Evolutionary conservation across 768 basidiomycete species (phyloP).

Genomic region (Mycena haematopus): DNA sequence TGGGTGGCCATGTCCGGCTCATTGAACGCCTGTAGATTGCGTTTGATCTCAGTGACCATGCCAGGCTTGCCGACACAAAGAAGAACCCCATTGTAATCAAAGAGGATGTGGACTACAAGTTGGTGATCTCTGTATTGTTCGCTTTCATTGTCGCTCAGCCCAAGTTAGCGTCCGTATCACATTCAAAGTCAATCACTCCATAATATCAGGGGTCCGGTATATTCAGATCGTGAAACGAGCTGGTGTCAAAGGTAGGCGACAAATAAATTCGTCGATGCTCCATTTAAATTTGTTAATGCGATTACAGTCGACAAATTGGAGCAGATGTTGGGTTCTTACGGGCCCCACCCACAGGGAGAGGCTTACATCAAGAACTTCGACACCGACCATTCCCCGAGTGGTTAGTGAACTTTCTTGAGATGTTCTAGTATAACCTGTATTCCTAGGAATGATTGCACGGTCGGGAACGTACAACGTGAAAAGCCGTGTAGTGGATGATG

Average conservation of each 20-base stretch:
- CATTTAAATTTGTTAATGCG: conserved; percentile 16
- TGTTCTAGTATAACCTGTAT: conserved; percentile 37
- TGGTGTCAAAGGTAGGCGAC: conserved; percentile 68
- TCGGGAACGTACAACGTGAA: conserved; percentile 77
- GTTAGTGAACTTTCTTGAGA: not conserved
- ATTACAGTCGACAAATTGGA: conserved; percentile 86
- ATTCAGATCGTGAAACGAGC: conserved; percentile 87
- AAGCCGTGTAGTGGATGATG: conserved; percentile 89
- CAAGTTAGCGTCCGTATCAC: conserved; percentile 71
- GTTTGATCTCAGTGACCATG: conserved; percentile 67
- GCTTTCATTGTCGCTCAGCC: not conserved
- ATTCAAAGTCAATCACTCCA: conserved; percentile 89
- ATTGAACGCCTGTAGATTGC: conserved; percentile 42
- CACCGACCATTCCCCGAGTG: conserved; percentile 61
- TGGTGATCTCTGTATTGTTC: conserved; percentile 27
- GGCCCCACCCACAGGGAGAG: conserved; percentile 68
- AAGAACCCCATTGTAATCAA: conserved; percentile 82
- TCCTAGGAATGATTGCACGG: conserved; percentile 86
- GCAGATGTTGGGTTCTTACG: conserved; percentile 95
- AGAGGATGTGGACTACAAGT: conserved; percentile 92
- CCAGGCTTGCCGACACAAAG: conserved; percentile 60
- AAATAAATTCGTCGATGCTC: conserved; percentile 10
- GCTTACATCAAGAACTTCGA: conserved; percentile 81
- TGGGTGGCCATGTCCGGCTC: too few relatives aligned
- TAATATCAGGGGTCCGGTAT: conserved; percentile 87